A percentile compares a stretch with the other conserved stretches of the same genome.
Evolutionary conservation across 768 basidiomycete species (phyloP).

Genomic region (Trametes sanguinea): DNA sequence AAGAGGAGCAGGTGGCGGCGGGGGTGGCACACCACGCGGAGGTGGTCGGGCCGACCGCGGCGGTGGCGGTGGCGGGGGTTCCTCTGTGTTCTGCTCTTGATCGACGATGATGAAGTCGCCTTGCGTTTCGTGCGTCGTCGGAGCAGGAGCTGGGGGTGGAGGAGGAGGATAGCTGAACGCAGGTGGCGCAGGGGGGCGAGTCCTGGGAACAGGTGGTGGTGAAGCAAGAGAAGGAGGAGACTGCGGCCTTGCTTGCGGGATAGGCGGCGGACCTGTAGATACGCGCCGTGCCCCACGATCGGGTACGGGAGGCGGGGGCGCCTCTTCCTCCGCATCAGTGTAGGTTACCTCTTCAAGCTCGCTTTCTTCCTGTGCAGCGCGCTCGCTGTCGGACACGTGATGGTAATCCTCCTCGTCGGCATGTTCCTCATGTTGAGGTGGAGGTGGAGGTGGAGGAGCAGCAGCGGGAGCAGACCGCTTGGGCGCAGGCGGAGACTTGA

Average conservation of each 20-base stretch:
- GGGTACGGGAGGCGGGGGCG: slow-evolving; percentile 55
- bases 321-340: slow-evolving; percentile 49
- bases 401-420: slow-evolving; percentile 42
- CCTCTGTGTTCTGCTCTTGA: slow-evolving; percentile 32
- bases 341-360: slow-evolving; percentile 68
- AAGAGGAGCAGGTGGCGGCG: slow-evolving; percentile 43
- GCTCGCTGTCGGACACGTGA: slow-evolving; percentile 55
- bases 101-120: slow-evolving; percentile 39
- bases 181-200: slow-evolving; percentile 15
- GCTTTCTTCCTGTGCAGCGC: slow-evolving; percentile 71
- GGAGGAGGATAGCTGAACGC: slow-evolving; percentile 25
- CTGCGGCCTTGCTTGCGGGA: slow-evolving; percentile 15
- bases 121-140: slow-evolving; percentile 24
- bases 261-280: slow-evolving; percentile 22
- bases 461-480: slow-evolving; percentile 24
- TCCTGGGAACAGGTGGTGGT: slow-evolving; percentile 27
- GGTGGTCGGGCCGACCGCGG: slow-evolving; percentile 33
- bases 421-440: slow-evolving; percentile 37
- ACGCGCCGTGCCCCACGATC: slow-evolving; percentile 42
- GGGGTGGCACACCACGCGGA: slow-evolving; percentile 39
- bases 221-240: slow-evolving; percentile 29
- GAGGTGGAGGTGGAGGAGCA: slow-evolving; percentile 23
- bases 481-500: slow-evolving; percentile 17
- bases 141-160: slow-evolving; percentile 30
- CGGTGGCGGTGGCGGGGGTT: slow-evolving; percentile 52